Conservation (phyloP, 768 basidiomycete species). For the Suillus placidus region DNA sequence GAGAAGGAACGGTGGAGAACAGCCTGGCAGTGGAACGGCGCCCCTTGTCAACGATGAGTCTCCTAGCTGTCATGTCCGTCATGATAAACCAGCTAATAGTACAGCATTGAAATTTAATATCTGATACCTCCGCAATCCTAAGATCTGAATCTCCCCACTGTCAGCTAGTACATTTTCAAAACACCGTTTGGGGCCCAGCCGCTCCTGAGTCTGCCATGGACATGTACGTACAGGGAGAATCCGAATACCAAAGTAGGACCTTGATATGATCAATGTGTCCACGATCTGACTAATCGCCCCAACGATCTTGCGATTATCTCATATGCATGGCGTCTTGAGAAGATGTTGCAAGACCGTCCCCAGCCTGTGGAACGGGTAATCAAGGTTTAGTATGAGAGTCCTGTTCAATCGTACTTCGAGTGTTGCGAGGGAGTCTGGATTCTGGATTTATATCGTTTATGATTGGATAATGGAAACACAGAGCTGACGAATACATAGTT, state of each 20-base stretch:
- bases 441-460: neutral
- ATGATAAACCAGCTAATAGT: neutral
- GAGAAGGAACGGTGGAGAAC: neutral
- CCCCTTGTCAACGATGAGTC: conserved; percentile 12
- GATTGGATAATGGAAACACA: neutral
- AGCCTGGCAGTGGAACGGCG: conserved; percentile 7
- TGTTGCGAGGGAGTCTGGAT: neutral
- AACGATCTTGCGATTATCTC: conserved; percentile 2
- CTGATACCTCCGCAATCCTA: neutral
- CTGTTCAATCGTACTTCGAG: neutral
- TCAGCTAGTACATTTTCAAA: neutral
- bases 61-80: conserved; percentile 2
- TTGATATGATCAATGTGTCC: too few species aligned
- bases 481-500: neutral
- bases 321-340: neutral
- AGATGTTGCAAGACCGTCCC: neutral
- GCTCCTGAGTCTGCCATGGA: too few species aligned
- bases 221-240: too few species aligned
- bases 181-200: neutral
- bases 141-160: conserved; percentile 4
- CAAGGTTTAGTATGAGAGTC: neutral
- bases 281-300: neutral
- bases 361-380: neutral
- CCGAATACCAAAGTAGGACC: too few species aligned
- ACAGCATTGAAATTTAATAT: conserved; percentile 1